phyloP scores from a whole-genome alignment of 2,329 filamentous ascomycete genomes.

The Clarireedia monteithiana region DNA sequence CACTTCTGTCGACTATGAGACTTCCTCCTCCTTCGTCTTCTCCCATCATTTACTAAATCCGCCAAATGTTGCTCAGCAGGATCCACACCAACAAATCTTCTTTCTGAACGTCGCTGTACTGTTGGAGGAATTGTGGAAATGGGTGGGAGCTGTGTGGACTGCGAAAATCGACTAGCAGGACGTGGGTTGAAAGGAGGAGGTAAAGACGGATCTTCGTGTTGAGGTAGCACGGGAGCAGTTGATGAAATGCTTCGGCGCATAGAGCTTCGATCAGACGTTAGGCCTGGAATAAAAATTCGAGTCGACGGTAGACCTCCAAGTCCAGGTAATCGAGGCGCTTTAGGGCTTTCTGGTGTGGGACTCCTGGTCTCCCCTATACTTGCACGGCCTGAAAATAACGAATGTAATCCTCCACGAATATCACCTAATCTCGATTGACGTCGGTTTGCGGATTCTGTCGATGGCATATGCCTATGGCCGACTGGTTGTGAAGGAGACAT shows the following conservation, averaged over 20 bases:
- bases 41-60: slow-evolving; percentile 36
- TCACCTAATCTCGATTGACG: slow-evolving; percentile 20
- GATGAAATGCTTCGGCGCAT: slow-evolving; percentile 20
- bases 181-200: slow-evolving; percentile 14
- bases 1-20: slow-evolving; percentile 17
- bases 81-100: slow-evolving; percentile 35
- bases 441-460: slow-evolving; percentile 8
- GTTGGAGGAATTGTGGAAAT: slow-evolving; percentile 13
- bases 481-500: slow-evolving; percentile 19
- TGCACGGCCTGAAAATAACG: slow-evolving; percentile 24
- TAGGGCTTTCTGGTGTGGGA: slow-evolving; percentile 33
- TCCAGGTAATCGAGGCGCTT: slow-evolving; percentile 36
- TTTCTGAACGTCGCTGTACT: slow-evolving; percentile 13
- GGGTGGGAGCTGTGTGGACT: slow-evolving; percentile 8
- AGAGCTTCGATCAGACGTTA: slow-evolving; percentile 31
- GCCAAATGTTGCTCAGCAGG: slow-evolving; percentile 42
- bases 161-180: slow-evolving; percentile 12
- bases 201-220: neutral
- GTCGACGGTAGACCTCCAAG: slow-evolving; percentile 35
- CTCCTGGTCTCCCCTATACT: slow-evolving; percentile 16
- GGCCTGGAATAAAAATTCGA: slow-evolving; percentile 35
- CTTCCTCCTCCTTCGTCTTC: slow-evolving; percentile 27
- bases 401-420: slow-evolving; percentile 20
- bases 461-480: slow-evolving; percentile 12
- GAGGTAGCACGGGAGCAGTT: neutral